Evolutionary conservation across 345 rosid species (phyloP).

Genomic region (Hibiscus trionum): DNA sequence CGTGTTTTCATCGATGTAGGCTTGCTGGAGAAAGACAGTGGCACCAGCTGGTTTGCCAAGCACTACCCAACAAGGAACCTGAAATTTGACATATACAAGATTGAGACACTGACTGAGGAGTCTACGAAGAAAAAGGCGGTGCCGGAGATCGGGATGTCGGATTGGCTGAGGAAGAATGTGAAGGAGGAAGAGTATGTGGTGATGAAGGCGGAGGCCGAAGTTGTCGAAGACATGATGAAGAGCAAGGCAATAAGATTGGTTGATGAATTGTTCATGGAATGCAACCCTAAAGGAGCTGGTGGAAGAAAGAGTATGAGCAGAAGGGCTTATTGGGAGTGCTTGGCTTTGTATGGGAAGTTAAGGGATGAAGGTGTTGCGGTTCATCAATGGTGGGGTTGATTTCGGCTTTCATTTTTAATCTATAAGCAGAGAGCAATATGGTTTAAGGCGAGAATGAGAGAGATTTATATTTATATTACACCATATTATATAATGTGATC

Average conservation of each 20-base stretch:
- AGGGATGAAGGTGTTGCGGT: background rate
- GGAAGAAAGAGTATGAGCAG: constrained; percentile 27
- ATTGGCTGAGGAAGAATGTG: constrained; percentile 61
- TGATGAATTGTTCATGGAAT: constrained; percentile 14
- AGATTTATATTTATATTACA: background rate
- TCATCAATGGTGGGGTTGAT: constrained; percentile 74
- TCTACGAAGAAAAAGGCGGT: background rate
- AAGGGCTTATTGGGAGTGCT: constrained; percentile 76
- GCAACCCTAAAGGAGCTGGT: constrained; percentile 49
- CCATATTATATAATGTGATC: background rate
- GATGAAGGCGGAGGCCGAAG: constrained; percentile 58
- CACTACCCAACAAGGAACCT: constrained; percentile 64
- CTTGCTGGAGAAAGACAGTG: constrained; percentile 34
- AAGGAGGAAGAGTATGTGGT: constrained; percentile 65
- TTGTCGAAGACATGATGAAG: background rate
- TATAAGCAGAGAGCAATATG: background rate
- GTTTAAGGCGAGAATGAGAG: background rate
- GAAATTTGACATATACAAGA: constrained; percentile 62
- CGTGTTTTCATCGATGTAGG: constrained; percentile 63
- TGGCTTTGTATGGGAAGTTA: constrained; percentile 52
- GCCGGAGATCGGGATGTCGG: constrained; percentile 40
- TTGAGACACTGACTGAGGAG: constrained; percentile 38
- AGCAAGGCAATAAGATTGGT: background rate
- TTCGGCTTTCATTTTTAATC: background rate
- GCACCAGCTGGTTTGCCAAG: constrained; percentile 50